Evolutionary conservation across 106 monocot species (phyloP), one percentile per base, ranked within the genome.

Genomic region (Acorus gramineus): DNA sequence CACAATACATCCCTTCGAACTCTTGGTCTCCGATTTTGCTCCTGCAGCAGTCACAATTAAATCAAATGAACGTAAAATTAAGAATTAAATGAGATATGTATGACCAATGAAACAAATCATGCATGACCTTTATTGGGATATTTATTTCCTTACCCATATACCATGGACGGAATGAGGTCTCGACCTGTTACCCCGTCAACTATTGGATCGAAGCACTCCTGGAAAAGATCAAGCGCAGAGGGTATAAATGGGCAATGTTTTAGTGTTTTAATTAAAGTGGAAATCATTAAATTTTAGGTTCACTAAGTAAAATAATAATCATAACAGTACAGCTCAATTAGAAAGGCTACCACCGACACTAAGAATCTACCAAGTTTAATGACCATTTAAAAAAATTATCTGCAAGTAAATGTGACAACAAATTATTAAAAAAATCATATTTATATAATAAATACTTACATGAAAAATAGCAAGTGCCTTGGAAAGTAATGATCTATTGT

Each of bases 121-220:
- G 51, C 50, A 54, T 53, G 56, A 14, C 28, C 28, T 28, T 28
- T 28, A 28, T 28, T 53, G 42, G 11, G 10, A 65, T 42, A 43
- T 3, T 7, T 13, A 60, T 6, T 65, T 66, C 28, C 79, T 53
- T 67, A 99, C 98, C 98, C 98, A 78, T 99, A 83, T 60, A 99
- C 92, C 87, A 99, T 86, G 49, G 74, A 56, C 48, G 92, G 98
- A 56, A 99, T 92, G 52, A 99, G 91, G 59, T 99, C 89, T 52
- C 83, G 71, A n/a, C 86, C 84, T 8, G 87, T 85, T 69, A 73
- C 58, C 52, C 71, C 57, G 67, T 99, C 92, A 70, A 99, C 76
- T 74, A 99, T 99, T 11, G 98, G 98, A 71, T 89, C 91, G 80
- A 99, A 99, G 14, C 77, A 84, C 69, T 89, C 92, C 98, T 99